These are phyloP conservation scores for Pseudomassariella vexata DNA, from an alignment of 2,329 filamentous ascomycete genomes.

Conservation along the genomic window DNA sequence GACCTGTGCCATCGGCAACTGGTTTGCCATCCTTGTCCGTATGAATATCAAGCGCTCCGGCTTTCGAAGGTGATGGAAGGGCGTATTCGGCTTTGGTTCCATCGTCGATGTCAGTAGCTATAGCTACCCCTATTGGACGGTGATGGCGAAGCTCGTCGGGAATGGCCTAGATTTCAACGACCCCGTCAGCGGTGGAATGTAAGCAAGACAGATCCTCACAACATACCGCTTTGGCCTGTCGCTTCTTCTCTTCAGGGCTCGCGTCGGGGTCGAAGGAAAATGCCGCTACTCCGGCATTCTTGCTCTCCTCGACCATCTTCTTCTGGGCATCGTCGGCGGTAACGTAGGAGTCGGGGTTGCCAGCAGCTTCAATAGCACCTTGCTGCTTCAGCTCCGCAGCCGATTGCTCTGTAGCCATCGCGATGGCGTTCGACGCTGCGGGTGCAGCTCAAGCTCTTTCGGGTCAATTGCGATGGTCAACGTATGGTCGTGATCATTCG, in stretches of 20 bases:
- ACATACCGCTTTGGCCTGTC: slow-evolving; percentile 70
- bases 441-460: slow-evolving; percentile 18
- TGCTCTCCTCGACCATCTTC: slow-evolving; percentile 70
- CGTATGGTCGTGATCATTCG: slow-evolving; percentile 3
- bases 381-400: slow-evolving; percentile 72
- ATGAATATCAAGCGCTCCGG: slow-evolving; percentile 54
- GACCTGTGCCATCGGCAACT: slow-evolving; percentile 42
- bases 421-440: slow-evolving; percentile 16
- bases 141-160: slow-evolving; percentile 59
- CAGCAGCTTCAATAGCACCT: slow-evolving; percentile 71
- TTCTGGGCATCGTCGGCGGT: slow-evolving; percentile 67
- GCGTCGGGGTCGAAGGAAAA: slow-evolving; percentile 87
- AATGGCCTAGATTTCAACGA: slow-evolving; percentile 42
- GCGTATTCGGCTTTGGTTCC: slow-evolving; percentile 66
- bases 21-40: slow-evolving; percentile 43
- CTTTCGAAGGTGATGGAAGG: slow-evolving; percentile 68
- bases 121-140: slow-evolving; percentile 57
- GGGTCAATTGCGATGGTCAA: slow-evolving; percentile 3
- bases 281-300: slow-evolving; percentile 70
- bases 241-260: slow-evolving; percentile 74
- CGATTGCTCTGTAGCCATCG: slow-evolving; percentile 27
- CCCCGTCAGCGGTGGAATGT: slow-evolving; percentile 8
- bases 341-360: slow-evolving; percentile 62
- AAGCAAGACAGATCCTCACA: slow-evolving; percentile 3
- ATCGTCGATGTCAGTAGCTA: slow-evolving; percentile 76